Conservation (phyloP, 768 basidiomycete genomes). For the Rhizopogon roseolus region DNA sequence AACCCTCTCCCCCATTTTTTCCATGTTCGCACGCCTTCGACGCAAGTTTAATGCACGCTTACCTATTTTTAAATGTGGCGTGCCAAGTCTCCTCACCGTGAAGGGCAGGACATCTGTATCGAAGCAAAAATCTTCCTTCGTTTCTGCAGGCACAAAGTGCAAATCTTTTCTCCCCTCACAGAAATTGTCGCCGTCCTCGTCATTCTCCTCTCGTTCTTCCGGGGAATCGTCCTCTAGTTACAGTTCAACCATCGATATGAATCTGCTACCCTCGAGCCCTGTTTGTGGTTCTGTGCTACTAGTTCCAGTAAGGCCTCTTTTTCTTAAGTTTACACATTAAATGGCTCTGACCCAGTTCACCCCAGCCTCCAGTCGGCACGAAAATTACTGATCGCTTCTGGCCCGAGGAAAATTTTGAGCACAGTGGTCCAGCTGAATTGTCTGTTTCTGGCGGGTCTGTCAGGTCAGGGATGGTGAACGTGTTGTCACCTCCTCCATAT, state of each 20-base stretch:
- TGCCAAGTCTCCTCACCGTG: not conserved
- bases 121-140: not conserved
- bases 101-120: not conserved
- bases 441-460: slow-evolving; percentile 1
- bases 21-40: not conserved
- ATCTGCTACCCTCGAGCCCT: not conserved
- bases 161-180: not conserved
- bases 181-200: not conserved
- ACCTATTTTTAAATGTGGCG: not conserved
- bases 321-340: slow-evolving; percentile 3
- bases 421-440: slow-evolving; percentile 14
- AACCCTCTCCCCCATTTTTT: not conserved
- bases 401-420: slow-evolving; percentile 21
- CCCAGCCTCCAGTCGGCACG: slow-evolving; percentile 21
- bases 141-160: not conserved
- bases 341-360: not conserved
- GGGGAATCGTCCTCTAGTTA: not conserved
- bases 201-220: not conserved
- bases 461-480: slow-evolving; percentile 10
- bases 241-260: not conserved
- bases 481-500: slow-evolving; percentile 23
- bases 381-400: slow-evolving; percentile 27
- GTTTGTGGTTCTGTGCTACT: not conserved
- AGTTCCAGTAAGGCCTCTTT: not conserved
- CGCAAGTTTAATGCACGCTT: not conserved